phyloP scores from a whole-genome alignment of 495 filamentous ascomycete genomes.

The Penicillium chermesinum region DNA sequence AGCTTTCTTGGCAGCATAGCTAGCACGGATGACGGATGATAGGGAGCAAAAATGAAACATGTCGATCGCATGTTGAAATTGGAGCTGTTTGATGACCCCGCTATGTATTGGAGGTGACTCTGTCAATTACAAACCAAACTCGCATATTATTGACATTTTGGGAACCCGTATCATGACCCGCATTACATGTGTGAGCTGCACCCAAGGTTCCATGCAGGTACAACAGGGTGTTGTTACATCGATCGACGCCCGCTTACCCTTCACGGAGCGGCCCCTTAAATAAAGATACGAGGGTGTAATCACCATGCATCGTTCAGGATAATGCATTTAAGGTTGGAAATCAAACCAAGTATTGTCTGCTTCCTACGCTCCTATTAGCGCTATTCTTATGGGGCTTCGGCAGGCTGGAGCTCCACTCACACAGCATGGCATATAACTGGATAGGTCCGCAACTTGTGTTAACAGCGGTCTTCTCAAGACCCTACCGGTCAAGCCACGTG shows the following conservation, averaged over 20 bases:
- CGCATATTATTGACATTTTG: background rate
- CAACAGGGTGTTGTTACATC: slow-evolving; percentile 11
- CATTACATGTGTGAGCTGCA: background rate
- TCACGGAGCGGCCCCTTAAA: background rate
- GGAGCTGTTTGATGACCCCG: too few relatives aligned
- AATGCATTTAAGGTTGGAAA: too few relatives aligned
- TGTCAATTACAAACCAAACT: background rate
- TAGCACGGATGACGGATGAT: background rate
- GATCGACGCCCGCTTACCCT: slow-evolving; percentile 7
- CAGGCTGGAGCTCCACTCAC: too few relatives aligned
- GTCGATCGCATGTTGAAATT: background rate
- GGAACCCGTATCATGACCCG: background rate
- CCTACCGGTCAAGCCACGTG: too few relatives aligned
- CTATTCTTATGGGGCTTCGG: too few relatives aligned
- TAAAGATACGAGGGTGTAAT: slow-evolving; percentile 6
- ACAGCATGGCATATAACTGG: too few relatives aligned
- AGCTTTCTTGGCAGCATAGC: background rate
- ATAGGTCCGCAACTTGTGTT: too few relatives aligned
- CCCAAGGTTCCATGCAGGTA: slow-evolving; percentile 1
- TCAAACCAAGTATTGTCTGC: too few relatives aligned
- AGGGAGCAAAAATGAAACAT: background rate
- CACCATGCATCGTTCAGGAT: too few relatives aligned
- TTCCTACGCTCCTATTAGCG: too few relatives aligned
- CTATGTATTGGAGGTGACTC: too few relatives aligned
- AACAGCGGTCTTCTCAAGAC: too few relatives aligned